Conservation (phyloP, 352 stramenopile genomes). For the Pythium myriotylum region DNA sequence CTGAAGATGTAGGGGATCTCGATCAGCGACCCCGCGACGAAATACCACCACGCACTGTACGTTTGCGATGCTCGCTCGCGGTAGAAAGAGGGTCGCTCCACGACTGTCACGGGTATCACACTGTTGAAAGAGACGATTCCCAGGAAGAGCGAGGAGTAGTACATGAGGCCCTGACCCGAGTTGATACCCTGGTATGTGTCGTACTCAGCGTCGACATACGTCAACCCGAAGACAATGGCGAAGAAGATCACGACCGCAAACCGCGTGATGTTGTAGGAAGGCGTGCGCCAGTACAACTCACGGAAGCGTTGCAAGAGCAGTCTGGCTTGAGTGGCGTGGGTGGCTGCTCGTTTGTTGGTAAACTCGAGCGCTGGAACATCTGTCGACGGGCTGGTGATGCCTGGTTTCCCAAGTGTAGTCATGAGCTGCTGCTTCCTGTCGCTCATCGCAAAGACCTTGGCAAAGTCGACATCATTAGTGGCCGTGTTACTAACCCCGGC, state of each 20-base stretch:
- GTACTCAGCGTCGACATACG: constrained; percentile 26
- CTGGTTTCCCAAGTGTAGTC: constrained; percentile 14
- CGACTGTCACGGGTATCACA: constrained; percentile 59
- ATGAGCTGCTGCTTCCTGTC: constrained; percentile 5
- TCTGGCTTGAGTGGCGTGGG: constrained; percentile 4
- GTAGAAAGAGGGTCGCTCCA: constrained; percentile 90
- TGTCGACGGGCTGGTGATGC: constrained; percentile 9
- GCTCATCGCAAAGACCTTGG: constrained; percentile 6
- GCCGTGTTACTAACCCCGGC: constrained; percentile 11
- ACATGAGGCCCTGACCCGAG: constrained; percentile 51
- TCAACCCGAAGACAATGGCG: constrained; percentile 50
- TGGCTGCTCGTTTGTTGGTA: constrained; percentile 16
- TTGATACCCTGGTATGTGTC: constrained; percentile 30
- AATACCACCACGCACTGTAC: constrained; percentile 87
- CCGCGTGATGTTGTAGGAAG: constrained; percentile 68
- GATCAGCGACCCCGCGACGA: constrained; percentile 57
- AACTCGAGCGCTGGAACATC: constrained; percentile 19
- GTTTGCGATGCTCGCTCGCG: constrained; percentile 89
- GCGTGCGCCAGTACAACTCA: constrained; percentile 69
- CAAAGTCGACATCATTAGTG: neutral
- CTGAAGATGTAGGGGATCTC: constrained; percentile 52
- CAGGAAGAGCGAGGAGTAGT: constrained; percentile 56
- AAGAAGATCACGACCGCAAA: constrained; percentile 31
- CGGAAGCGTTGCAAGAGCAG: constrained; percentile 31
- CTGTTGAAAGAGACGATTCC: constrained; percentile 63